Evolutionary conservation across 2,329 filamentous ascomycete genomes (phyloP).

Genomic region (Paracoccidioides brasiliensis): DNA sequence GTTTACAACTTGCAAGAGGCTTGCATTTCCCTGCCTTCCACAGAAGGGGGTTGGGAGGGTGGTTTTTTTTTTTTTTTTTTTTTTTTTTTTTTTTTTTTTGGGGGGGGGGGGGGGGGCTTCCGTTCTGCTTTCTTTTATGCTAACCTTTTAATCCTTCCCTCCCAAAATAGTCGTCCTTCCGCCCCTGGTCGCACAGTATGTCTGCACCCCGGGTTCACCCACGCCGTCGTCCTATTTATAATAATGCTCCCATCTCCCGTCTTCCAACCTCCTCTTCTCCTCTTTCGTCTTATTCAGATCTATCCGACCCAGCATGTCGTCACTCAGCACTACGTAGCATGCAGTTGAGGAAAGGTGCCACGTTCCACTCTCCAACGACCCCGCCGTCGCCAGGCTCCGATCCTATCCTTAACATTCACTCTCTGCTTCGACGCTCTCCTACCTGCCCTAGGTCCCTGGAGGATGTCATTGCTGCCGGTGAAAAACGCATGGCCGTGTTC

Average conservation of each 20-base stretch:
- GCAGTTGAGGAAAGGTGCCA: slow-evolving; percentile 57
- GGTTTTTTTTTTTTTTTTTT: too few relatives aligned
- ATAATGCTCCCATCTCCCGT: slow-evolving; percentile 19
- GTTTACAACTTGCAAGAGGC: too few relatives aligned
- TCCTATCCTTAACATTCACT: slow-evolving; percentile 32
- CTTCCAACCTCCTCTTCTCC: slow-evolving; percentile 17
- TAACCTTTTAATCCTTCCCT: background rate
- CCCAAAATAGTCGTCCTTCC: background rate
- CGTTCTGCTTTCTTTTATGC: background rate
- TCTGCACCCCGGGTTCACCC: slow-evolving; percentile 19
- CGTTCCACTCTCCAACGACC: slow-evolving; percentile 39
- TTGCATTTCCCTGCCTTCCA: too few relatives aligned
- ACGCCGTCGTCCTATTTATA: slow-evolving; percentile 24
- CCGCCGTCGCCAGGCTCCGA: slow-evolving; percentile 29
- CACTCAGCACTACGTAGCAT: slow-evolving; percentile 29
- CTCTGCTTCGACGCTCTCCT: slow-evolving; percentile 51
- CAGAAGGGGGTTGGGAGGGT: background rate
- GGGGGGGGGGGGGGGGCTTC: background rate
- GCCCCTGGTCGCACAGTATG: slow-evolving; percentile 17
- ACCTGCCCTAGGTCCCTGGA: slow-evolving; percentile 45
- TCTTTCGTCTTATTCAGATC: slow-evolving; percentile 13
- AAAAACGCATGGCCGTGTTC: slow-evolving; percentile 54
- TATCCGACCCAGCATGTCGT: slow-evolving; percentile 12
- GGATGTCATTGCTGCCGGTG: slow-evolving; percentile 56
- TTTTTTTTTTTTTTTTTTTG: background rate